Percentiles rank a stretch among this genome's conserved stretches.
Evolutionary conservation across 2,329 filamentous ascomycete genomes (phyloP).

Genomic region (Alternaria consortialis): DNA sequence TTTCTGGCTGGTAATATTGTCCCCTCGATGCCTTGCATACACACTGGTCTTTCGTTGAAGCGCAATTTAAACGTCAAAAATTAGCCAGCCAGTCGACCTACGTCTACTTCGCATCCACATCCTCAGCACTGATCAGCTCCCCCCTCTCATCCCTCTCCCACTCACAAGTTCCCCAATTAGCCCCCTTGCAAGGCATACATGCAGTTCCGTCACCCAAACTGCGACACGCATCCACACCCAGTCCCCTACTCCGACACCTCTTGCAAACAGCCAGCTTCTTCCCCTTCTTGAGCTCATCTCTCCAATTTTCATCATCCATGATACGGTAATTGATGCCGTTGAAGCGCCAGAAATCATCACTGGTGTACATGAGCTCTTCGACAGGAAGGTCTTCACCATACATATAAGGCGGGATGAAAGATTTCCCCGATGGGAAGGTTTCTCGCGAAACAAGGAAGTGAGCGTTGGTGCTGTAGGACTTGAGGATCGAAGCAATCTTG

Average conservation of each 20-base stretch:
- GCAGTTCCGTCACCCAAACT: slow-evolving; percentile 27
- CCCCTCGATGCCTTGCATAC: not conserved
- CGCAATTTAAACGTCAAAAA: not conserved
- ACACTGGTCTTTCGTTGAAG: not conserved
- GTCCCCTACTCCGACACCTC: slow-evolving; percentile 15
- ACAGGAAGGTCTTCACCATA: slow-evolving; percentile 43
- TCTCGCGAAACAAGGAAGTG: slow-evolving; percentile 37
- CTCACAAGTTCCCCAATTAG: slow-evolving; percentile 15
- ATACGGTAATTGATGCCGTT: slow-evolving; percentile 34
- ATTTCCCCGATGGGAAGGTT: slow-evolving; percentile 24
- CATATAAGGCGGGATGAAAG: slow-evolving; percentile 49
- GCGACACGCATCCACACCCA: slow-evolving; percentile 22
- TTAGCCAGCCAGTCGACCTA: not conserved
- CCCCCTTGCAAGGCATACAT: slow-evolving; percentile 24
- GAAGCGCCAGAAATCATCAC: slow-evolving; percentile 39
- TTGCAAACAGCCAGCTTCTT: slow-evolving; percentile 24
- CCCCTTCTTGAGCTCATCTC: slow-evolving; percentile 20
- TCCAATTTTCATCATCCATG: slow-evolving; percentile 36
- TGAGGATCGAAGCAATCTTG: slow-evolving; percentile 33
- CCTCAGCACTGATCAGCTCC: not conserved
- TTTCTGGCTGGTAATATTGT: not conserved
- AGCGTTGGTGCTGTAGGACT: slow-evolving; percentile 25
- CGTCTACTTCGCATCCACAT: not conserved
- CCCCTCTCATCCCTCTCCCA: slow-evolving; percentile 14
- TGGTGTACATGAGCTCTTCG: slow-evolving; percentile 42